Base-by-base conservation (phyloP, 2,329 filamentous ascomycete species). In the Arthrobotrys pseudoclavata region DNA sequence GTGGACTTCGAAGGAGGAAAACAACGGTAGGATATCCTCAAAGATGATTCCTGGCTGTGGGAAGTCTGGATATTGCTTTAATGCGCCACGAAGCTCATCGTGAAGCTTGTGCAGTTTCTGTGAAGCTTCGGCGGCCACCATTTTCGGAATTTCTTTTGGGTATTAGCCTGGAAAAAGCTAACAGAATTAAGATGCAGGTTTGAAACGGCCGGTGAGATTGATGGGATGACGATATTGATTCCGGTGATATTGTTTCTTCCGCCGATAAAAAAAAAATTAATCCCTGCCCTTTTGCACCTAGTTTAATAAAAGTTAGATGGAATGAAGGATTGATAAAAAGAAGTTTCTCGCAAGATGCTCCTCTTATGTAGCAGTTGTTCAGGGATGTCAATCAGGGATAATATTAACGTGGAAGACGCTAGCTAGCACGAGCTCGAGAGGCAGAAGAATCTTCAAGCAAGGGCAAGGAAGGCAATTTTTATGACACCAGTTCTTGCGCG, bases 21-120 rank as follows among this genome's bases (percentile, higher is more conserved):
- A 98, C 83, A 98, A 91, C 79, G 96, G 96, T 85, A 99, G 91
- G 85, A 99, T 98, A 84, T 99, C 96, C 86, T 97, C 93, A 85
- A 99, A 99, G 82, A 97, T 88, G 83, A 99, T 95, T 84, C 96
- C 95, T 53, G 92, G 90, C 80, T 91, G 91, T 76, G 95, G 95
- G 86, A 97, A 98, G 87, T 98, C 93, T 82, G 90, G 89, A 86
- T 93, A 97, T 84, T 94, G 91, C 85, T 92, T 92, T 81, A 98
- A 89, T 76, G 91, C 89, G 81, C 86, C 85, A 83, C 90, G 87
- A 87, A 94, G 88, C 45, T 76, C 66, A 45, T 76, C 72, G 57
- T 70, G 66, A 34, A 76, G 42, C 61, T 53, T 70, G 18, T 61
- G 52, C 29, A 76, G 61, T 42, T 69, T 69, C 40, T 69, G 72